Evolutionary conservation across 352 stramenopile species (phyloP).

Genomic region (Phytophthora idaei): DNA sequence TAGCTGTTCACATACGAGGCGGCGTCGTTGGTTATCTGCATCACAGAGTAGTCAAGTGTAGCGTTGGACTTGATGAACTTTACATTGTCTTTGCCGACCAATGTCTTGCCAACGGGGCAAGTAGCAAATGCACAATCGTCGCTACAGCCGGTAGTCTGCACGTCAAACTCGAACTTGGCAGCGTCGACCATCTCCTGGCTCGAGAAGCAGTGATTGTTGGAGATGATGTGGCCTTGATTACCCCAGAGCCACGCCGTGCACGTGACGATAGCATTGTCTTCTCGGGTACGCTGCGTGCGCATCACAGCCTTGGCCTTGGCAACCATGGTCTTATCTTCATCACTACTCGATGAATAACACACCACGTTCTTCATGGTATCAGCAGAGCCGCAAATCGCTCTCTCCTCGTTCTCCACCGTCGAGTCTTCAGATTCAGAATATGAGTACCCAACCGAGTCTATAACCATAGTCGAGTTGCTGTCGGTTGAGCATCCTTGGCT

Average conservation of each 20-base stretch:
- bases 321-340: constrained; percentile 49
- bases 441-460: constrained; percentile 46
- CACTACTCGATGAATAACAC: constrained; percentile 38
- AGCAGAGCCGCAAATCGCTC: constrained; percentile 50
- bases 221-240: constrained; percentile 67
- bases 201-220: constrained; percentile 68
- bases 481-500: constrained; percentile 24
- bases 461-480: constrained; percentile 28
- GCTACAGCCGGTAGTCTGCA: constrained; percentile 52
- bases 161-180: constrained; percentile 61
- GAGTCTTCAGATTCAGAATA: constrained; percentile 36
- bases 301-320: constrained; percentile 48
- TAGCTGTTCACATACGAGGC: constrained; percentile 46
- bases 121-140: constrained; percentile 53
- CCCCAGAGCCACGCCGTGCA: constrained; percentile 60
- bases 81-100: constrained; percentile 47
- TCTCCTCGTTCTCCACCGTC: constrained; percentile 47
- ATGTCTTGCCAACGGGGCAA: constrained; percentile 40
- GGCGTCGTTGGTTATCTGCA: constrained; percentile 54
- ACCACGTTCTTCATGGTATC: constrained; percentile 69
- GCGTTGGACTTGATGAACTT: constrained; percentile 66
- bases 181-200: constrained; percentile 49
- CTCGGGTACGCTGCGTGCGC: constrained; percentile 51
- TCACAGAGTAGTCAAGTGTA: constrained; percentile 56
- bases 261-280: constrained; percentile 51